A percentile compares a stretch with the other conserved stretches of the same genome.
Conservation (phyloP, 1,139 yeast genomes). For the Trichomonascaceae sp. region DNA sequence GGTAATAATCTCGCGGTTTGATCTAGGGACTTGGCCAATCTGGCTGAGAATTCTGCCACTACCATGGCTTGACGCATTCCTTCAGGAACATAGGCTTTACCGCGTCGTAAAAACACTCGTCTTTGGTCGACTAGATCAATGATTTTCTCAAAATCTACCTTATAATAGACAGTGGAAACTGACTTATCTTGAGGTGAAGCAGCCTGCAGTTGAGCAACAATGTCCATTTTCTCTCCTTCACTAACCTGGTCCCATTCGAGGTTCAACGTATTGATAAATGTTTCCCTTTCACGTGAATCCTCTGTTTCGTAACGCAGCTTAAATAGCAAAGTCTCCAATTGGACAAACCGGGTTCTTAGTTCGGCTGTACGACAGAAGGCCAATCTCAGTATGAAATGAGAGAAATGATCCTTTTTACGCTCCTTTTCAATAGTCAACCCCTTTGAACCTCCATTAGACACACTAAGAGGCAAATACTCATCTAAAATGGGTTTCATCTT, state of each 20-base stretch:
- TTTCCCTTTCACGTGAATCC: slow-evolving; percentile 63
- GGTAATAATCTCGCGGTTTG: slow-evolving; percentile 76
- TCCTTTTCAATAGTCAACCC: slow-evolving; percentile 36
- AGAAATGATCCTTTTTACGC: slow-evolving; percentile 82
- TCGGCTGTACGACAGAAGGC: slow-evolving; percentile 90
- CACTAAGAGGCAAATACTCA: slow-evolving; percentile 58
- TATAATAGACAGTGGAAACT: slow-evolving; percentile 38
- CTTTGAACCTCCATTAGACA: slow-evolving; percentile 16
- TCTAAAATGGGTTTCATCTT: slow-evolving; percentile 60
- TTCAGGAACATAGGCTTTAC: slow-evolving; percentile 81
- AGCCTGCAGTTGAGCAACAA: slow-evolving; percentile 44
- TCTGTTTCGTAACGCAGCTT: slow-evolving; percentile 61
- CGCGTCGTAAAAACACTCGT: slow-evolving; percentile 57
- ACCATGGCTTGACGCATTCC: slow-evolving; percentile 68
- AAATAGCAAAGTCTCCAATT: slow-evolving; percentile 71
- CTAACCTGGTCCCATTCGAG: slow-evolving; percentile 67
- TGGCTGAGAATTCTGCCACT: slow-evolving; percentile 56
- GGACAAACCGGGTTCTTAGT: slow-evolving; percentile 67
- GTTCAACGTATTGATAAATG: slow-evolving; percentile 49
- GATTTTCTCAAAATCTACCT: slow-evolving; percentile 82
- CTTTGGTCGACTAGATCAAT: slow-evolving; percentile 67
- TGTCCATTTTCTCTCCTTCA: slow-evolving; percentile 51
- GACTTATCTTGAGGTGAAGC: slow-evolving; percentile 30
- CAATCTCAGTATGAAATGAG: slow-evolving; percentile 79
- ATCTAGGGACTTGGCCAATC: slow-evolving; percentile 48